These are phyloP conservation scores for Pseudogymnoascus sp. DNA, from an alignment of 2,329 filamentous ascomycete genomes.

Conservation along the genomic window DNA sequence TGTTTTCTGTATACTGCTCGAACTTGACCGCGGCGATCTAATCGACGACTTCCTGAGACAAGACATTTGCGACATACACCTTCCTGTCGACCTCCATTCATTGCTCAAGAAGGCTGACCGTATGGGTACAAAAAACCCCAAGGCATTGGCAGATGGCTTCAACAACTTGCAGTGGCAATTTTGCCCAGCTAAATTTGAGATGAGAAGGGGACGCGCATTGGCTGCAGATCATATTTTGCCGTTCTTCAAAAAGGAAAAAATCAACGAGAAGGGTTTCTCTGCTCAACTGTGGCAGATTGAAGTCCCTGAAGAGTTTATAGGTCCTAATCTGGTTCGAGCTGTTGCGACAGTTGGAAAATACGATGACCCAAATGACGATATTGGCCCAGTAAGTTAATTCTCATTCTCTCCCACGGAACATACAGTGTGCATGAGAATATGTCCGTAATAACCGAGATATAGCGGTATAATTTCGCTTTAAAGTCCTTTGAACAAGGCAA, in stretches of 20 bases:
- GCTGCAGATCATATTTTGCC: constrained; percentile 15
- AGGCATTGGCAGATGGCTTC: constrained; percentile 16
- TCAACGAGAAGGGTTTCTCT: constrained; percentile 25
- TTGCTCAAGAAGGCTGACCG: no score
- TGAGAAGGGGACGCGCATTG: background rate
- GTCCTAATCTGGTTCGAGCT: background rate
- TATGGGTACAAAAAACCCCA: no score
- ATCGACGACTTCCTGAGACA: no score
- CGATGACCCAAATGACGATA: background rate
- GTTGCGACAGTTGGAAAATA: background rate
- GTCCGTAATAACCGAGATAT: constrained; percentile 11
- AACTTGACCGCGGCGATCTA: no score
- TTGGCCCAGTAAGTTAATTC: background rate
- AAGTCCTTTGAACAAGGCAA: constrained; percentile 22
- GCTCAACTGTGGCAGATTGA: constrained; percentile 18
- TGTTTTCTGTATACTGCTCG: no score
- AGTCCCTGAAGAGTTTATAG: background rate
- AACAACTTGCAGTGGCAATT: constrained; percentile 20
- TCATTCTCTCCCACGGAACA: background rate
- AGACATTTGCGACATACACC: no score
- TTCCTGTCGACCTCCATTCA: background rate
- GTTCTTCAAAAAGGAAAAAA: constrained; percentile 15
- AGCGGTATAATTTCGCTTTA: constrained; percentile 25
- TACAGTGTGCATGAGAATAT: no score
- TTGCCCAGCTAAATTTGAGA: constrained; percentile 16